Evolutionary conservation across 2,329 filamentous ascomycete species (phyloP).

Genomic region (Onygenales sp.): DNA sequence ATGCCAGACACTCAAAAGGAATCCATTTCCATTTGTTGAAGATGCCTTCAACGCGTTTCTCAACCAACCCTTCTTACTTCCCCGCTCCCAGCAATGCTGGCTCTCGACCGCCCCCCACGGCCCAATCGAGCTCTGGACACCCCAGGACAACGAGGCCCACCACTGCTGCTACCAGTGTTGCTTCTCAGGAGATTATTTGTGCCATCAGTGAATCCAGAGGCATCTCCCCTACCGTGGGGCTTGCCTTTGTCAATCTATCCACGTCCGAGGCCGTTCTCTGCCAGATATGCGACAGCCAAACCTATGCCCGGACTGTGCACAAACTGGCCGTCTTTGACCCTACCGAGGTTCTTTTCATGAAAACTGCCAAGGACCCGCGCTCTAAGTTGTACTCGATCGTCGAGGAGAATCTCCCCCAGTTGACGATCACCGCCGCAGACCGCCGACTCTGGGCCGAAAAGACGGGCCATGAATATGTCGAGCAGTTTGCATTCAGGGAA

Average conservation of each 20-base stretch:
- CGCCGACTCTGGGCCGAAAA: slow-evolving; percentile 77
- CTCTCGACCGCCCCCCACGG: slow-evolving; percentile 10
- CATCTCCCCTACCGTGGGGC: slow-evolving; percentile 70
- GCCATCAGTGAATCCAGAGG: slow-evolving; percentile 83
- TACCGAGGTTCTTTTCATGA: slow-evolving; percentile 68
- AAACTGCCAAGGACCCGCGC: slow-evolving; percentile 57
- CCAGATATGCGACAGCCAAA: slow-evolving; percentile 88
- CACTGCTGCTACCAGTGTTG: slow-evolving; percentile 48
- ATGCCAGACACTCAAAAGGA: too few species aligned
- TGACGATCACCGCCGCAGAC: slow-evolving; percentile 56
- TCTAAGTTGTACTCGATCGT: slow-evolving; percentile 68
- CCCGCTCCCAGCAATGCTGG: not conserved
- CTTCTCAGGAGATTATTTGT: slow-evolving; percentile 68
- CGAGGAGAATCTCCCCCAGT: slow-evolving; percentile 58
- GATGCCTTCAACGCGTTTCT: slow-evolving; percentile 1
- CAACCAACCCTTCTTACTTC: slow-evolving; percentile 2
- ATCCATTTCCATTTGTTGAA: not conserved
- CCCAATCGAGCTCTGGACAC: slow-evolving; percentile 32
- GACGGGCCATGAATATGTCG: slow-evolving; percentile 65
- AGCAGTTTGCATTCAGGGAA: slow-evolving; percentile 66
- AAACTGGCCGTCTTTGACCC: slow-evolving; percentile 76
- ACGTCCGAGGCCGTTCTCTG: slow-evolving; percentile 77
- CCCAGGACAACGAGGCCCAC: slow-evolving; percentile 42
- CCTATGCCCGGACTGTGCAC: slow-evolving; percentile 78
- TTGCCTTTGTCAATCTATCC: slow-evolving; percentile 79